Evolutionary conservation across 2,329 filamentous ascomycete species (phyloP), one percentile per base, ranked within the genome.

Genomic region (Ceratocystis huliohia): DNA sequence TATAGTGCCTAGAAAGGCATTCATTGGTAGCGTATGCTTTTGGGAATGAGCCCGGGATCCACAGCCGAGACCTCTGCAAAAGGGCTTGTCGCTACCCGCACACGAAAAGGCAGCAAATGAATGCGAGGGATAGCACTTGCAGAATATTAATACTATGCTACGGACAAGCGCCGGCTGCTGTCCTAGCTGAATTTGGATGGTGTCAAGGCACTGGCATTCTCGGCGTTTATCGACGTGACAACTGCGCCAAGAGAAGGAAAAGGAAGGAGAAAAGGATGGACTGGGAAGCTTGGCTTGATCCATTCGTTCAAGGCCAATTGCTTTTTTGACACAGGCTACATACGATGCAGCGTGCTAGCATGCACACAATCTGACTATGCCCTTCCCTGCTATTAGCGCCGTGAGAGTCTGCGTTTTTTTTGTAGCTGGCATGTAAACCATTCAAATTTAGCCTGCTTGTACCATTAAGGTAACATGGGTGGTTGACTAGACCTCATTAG

Each of bases 181-280:
- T 59, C 33, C 56, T 37, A 10, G 13, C 30, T 59, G 13, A 15
- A 37, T 59, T 59, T 59, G 56, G 56, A 37, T 25, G n/a, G 15
- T 5, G 22, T 59, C 56, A 37, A 59, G 56, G 33, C 56, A 37
- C 20, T 59, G 56, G 56, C 56, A 37, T 33, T 59, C 53, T 59
- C 28, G n/a, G 53, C n/a, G 17, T 37, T 7, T n/a, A 33, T 59
- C 13, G 56, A 17, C 25, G 33, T 57, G 53, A 17, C 8, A 59
- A 37, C 30, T 8, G 6, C 13, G 22, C 56, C n/a, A 59, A 37
- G 13, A n/a, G 17, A 20, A 59, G 15, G 33, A 20, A 25, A 20
- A n/a, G 46, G 37, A 41, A 15, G 37, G 3, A 13, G 37, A 15
- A 41, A 41, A 41, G 37, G 37, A 41, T 41, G 10, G 37, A 13